Evolutionary conservation across 2,329 filamentous ascomycete species (phyloP).

Genomic region (Arthroderma sp.): DNA sequence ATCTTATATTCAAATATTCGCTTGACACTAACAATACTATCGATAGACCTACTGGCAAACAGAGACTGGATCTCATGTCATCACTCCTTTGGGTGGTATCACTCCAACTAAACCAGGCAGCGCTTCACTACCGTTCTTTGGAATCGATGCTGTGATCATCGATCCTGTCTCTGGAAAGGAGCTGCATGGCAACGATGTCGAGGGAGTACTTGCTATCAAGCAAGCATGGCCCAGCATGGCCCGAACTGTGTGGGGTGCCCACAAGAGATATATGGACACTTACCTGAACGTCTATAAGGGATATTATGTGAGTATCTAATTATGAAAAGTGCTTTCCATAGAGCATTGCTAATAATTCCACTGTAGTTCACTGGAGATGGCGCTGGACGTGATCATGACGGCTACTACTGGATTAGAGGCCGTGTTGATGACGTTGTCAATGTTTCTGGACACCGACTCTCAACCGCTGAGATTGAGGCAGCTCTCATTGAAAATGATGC

Average conservation of each 20-base stretch:
- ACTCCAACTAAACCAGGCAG: conserved; percentile 95
- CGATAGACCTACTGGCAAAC: conserved; percentile 97
- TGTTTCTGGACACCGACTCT: conserved; percentile 88
- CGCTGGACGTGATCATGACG: conserved; percentile 89
- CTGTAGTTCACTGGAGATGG: conserved; percentile 53
- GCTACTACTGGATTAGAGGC: conserved; percentile 99
- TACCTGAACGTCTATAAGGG: conserved; percentile 97
- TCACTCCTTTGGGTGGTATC: conserved; percentile 80
- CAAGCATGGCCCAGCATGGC: conserved; percentile 98
- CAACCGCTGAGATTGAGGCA: conserved; percentile 94
- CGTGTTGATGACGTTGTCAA: conserved; percentile 98
- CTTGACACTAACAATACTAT: background rate
- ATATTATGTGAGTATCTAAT: conserved; percentile 67
- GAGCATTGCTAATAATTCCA: conserved; percentile 7
- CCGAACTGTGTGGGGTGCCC: conserved; percentile 90
- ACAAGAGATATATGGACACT: conserved; percentile 98
- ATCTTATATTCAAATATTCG: background rate
- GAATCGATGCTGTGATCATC: conserved; percentile 93
- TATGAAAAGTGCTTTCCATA: background rate
- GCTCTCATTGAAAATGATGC: conserved; percentile 82
- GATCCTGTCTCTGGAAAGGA: conserved; percentile 92
- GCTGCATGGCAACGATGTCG: conserved; percentile 88
- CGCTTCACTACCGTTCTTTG: conserved; percentile 94
- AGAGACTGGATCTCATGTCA: conserved; percentile 93
- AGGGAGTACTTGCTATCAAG: conserved; percentile 94